Evolutionary conservation across 1,284 basidiomycete species (phyloP).

Genomic region (Cryptococcus wingfieldii): DNA sequence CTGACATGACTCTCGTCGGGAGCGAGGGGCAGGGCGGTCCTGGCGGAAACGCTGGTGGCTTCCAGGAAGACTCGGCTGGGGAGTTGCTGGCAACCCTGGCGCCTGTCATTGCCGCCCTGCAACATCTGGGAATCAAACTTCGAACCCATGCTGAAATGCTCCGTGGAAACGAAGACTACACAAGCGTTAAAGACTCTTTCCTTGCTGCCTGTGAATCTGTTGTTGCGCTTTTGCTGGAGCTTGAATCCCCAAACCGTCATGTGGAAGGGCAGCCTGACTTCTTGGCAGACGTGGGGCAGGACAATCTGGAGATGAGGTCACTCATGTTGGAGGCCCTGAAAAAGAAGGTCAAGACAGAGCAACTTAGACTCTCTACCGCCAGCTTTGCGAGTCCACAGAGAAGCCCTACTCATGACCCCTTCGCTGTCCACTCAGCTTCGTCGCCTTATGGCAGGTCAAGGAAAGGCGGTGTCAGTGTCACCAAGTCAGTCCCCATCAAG

Average conservation of each 20-base stretch:
- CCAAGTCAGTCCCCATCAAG: slow-evolving; percentile 5
- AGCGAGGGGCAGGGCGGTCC: neutral
- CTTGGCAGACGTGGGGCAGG: slow-evolving; percentile 2
- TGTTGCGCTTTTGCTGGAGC: neutral
- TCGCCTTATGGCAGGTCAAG: neutral
- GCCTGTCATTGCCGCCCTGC: slow-evolving; percentile 1
- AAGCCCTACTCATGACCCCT: slow-evolving; percentile 8
- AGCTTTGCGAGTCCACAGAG: too few relatives aligned
- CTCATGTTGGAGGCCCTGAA: slow-evolving; percentile 25
- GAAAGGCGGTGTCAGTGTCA: neutral
- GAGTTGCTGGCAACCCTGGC: slow-evolving; percentile 3
- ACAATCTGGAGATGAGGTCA: slow-evolving; percentile 26
- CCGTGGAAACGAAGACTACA: neutral
- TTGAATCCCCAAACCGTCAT: neutral
- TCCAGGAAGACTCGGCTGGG: neutral
- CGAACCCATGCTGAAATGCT: neutral
- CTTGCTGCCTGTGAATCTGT: neutral
- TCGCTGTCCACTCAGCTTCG: slow-evolving; percentile 20
- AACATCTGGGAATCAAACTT: neutral
- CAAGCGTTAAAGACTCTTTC: neutral
- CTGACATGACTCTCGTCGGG: slow-evolving; percentile 20
- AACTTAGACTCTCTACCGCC: neutral
- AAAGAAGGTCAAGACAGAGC: slow-evolving; percentile 28
- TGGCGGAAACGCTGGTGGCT: neutral
- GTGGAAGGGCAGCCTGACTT: neutral